These are phyloP conservation scores for Cladophialophora immunda DNA, from an alignment of 2,329 filamentous ascomycete species.

Conservation along the genomic window DNA sequence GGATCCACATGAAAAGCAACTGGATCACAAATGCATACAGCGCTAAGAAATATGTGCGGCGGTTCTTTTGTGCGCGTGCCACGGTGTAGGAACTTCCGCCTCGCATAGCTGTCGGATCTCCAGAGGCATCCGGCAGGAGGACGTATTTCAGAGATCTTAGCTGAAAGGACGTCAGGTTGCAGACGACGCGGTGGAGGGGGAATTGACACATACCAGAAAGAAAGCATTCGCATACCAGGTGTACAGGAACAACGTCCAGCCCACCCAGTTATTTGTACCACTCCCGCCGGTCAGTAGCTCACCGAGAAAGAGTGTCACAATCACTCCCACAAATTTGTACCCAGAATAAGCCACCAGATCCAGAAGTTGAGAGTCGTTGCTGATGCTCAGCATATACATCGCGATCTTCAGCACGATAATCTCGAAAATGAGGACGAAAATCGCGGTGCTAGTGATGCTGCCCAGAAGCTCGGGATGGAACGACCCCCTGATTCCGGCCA, in stretches of 20 bases:
- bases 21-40: constrained; percentile 95
- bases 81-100: constrained; percentile 70
- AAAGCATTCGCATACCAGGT: constrained; percentile 94
- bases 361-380: constrained; percentile 89
- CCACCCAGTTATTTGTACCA: constrained; percentile 85
- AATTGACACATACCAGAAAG: constrained; percentile 74
- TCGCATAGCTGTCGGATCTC: constrained; percentile 67
- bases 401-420: constrained; percentile 90
- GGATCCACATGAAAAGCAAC: constrained; percentile 90
- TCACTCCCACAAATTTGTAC: constrained; percentile 98
- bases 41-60: constrained; percentile 90
- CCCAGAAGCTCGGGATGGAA: constrained; percentile 95
- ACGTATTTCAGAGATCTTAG: constrained; percentile 96
- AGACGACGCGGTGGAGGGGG: neutral
- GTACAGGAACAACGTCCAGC: constrained; percentile 89
- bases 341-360: constrained; percentile 96
- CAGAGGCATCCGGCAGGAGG: constrained; percentile 81
- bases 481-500: constrained; percentile 86
- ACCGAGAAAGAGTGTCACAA: constrained; percentile 81
- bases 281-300: constrained; percentile 80
- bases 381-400: constrained; percentile 92
- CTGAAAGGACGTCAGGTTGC: constrained; percentile 55
- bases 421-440: constrained; percentile 84
- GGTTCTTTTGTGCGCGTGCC: constrained; percentile 83
- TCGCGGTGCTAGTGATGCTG: constrained; percentile 83